Percentiles rank a stretch among this genome's conserved stretches.
phyloP scores from a whole-genome alignment of 805 yeast genomes.

The Myxozyma kluyveri region DNA sequence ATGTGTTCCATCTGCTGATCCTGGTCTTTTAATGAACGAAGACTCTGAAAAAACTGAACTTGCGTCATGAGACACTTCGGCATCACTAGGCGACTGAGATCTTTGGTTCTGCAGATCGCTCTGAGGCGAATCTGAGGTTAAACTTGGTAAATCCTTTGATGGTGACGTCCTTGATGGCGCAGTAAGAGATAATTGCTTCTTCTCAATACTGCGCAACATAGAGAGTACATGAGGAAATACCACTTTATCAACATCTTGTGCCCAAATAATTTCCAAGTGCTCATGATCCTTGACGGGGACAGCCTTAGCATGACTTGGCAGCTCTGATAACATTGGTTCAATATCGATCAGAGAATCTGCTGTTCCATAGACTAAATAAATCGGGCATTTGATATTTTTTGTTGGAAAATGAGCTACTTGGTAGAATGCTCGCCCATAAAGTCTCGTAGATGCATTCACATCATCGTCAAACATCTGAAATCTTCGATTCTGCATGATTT shows the following conservation, averaged over 20 bases:
- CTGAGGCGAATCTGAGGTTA: too few species aligned
- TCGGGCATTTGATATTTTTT: constrained; percentile 64
- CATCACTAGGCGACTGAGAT: too few species aligned
- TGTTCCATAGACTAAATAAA: constrained; percentile 75
- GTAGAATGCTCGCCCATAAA: constrained; percentile 42
- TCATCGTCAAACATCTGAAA: constrained; percentile 89
- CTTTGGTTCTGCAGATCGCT: too few species aligned
- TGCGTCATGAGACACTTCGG: too few species aligned
- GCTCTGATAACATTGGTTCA: constrained; percentile 62
- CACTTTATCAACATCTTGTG: constrained; percentile 53
- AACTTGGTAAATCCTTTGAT: too few species aligned
- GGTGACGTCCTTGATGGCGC: too few species aligned
- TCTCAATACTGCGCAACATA: constrained; percentile 1
- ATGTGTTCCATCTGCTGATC: too few species aligned
- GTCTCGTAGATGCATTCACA: constrained; percentile 32
- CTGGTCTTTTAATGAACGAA: too few species aligned
- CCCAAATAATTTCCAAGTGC: constrained; percentile 91
- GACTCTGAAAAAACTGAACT: too few species aligned
- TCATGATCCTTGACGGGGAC: constrained; percentile 70
- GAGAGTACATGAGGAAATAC: constrained; percentile 41
- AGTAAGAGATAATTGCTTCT: too few species aligned
- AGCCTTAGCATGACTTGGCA: constrained; percentile 52
- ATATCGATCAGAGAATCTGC: constrained; percentile 85
- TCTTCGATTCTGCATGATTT: constrained; percentile 68
- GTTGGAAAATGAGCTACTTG: constrained; percentile 64